Conservation (phyloP, 768 basidiomycete species). For the Auriscalpium microsporum region DNA sequence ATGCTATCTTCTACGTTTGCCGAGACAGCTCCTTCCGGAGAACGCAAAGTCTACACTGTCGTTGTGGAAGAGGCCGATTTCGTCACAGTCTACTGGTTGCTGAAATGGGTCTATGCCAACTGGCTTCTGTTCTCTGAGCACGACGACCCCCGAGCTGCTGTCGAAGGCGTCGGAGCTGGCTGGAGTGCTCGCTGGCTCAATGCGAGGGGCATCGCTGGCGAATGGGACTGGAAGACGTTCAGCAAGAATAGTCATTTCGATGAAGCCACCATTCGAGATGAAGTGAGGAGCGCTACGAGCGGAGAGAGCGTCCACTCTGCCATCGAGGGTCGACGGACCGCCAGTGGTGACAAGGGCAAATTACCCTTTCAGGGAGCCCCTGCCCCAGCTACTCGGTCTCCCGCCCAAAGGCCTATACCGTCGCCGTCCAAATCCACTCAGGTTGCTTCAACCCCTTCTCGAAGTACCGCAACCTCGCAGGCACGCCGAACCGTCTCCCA, state of each 20-base stretch:
- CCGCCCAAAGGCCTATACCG: not conserved
- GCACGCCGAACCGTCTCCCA: not conserved
- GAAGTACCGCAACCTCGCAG: too few relatives aligned
- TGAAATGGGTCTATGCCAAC: conserved; percentile 71
- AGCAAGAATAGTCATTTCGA: conserved; percentile 33
- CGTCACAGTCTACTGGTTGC: conserved; percentile 68
- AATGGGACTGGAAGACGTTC: conserved; percentile 69
- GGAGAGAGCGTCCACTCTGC: conserved; percentile 35
- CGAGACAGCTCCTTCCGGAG: conserved; percentile 42
- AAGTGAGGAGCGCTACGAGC: conserved; percentile 41
- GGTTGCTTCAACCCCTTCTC: not conserved
- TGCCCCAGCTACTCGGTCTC: not conserved
- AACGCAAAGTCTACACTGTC: conserved; percentile 53
- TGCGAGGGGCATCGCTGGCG: conserved; percentile 31
- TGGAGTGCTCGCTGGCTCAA: conserved; percentile 55
- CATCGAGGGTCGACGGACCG: conserved; percentile 9
- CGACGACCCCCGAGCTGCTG: conserved; percentile 60
- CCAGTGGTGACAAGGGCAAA: conserved; percentile 8
- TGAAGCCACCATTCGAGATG: conserved; percentile 18
- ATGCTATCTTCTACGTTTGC: conserved; percentile 65
- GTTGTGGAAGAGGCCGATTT: conserved; percentile 76
- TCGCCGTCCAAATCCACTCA: not conserved
- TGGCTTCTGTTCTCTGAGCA: conserved; percentile 62
- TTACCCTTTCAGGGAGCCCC: conserved; percentile 6
- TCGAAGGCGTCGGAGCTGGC: conserved; percentile 59